A percentile compares a stretch with the other conserved stretches of the same genome.
phyloP scores from a whole-genome alignment of 257 asterid genomes.

The Solanum clarkiae region DNA sequence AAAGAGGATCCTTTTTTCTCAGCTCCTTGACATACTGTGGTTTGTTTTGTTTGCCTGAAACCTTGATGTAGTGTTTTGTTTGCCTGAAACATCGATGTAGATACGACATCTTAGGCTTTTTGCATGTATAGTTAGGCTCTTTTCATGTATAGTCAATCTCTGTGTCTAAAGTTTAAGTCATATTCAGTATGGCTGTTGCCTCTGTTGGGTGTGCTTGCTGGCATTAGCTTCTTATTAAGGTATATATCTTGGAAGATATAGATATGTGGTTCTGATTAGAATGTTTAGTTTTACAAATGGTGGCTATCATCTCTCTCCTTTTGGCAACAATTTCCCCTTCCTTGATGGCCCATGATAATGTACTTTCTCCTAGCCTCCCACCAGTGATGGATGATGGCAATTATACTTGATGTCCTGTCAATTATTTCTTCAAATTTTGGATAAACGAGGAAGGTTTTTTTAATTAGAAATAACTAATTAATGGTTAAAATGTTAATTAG shows the following conservation, averaged over 20 bases:
- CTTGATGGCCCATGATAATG: background rate
- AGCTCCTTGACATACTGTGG: constrained; percentile 1
- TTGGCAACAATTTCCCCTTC: background rate
- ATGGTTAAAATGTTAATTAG: no score
- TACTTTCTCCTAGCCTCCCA: constrained; percentile 2
- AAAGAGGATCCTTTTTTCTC: constrained; percentile 40
- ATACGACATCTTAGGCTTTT: background rate
- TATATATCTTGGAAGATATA: background rate
- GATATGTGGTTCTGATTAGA: background rate
- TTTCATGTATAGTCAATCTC: background rate
- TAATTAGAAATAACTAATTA: no score
- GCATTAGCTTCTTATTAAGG: background rate
- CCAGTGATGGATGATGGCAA: constrained; percentile 8
- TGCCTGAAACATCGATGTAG: background rate
- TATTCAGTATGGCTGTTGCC: background rate
- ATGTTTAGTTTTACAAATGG: background rate
- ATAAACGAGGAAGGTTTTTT: no score
- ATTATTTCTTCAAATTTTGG: background rate
- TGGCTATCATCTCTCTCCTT: no score
- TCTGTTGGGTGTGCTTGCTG: background rate
- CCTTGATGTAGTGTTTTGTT: no score
- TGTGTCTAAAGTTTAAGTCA: background rate
- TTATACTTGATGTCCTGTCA: background rate
- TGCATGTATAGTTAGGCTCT: background rate
- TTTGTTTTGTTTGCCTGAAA: no score